These are phyloP conservation scores for Tolypocladium album DNA, from an alignment of 2,329 filamentous ascomycete genomes.

Conservation along the genomic window DNA sequence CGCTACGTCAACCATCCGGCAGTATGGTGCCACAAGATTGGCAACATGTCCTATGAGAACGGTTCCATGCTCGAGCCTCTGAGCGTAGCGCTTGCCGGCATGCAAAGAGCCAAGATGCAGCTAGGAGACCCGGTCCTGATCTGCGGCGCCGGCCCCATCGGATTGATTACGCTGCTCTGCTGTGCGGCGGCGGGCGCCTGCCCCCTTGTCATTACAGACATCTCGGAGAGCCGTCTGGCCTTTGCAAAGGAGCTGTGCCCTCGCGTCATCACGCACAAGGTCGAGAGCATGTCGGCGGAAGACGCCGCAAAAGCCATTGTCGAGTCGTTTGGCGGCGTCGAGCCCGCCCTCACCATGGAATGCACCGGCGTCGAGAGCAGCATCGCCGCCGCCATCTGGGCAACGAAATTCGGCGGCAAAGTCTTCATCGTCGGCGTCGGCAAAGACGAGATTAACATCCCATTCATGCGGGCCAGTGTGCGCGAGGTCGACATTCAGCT, in stretches of 20 bases:
- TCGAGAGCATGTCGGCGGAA: slow-evolving; percentile 56
- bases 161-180: slow-evolving; percentile 79
- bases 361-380: slow-evolving; percentile 92
- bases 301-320: slow-evolving; percentile 61
- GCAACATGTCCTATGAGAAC: slow-evolving; percentile 82
- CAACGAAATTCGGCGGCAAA: slow-evolving; percentile 88
- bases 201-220: slow-evolving; percentile 89
- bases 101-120: slow-evolving; percentile 70
- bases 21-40: slow-evolving; percentile 93
- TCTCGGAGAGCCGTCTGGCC: slow-evolving; percentile 71
- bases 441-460: slow-evolving; percentile 89
- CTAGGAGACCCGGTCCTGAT: slow-evolving; percentile 83
- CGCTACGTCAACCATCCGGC: slow-evolving; percentile 94
- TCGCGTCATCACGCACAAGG: slow-evolving; percentile 69
- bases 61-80: slow-evolving; percentile 86
- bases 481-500: slow-evolving; percentile 92
- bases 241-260: slow-evolving; percentile 82
- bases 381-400: slow-evolving; percentile 77
- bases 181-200: slow-evolving; percentile 77
- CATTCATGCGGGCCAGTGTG: slow-evolving; percentile 87
- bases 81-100: slow-evolving; percentile 76
- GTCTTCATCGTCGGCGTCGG: slow-evolving; percentile 96
- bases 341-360: slow-evolving; percentile 75
- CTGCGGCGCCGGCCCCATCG: slow-evolving; percentile 90
- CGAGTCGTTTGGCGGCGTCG: slow-evolving; percentile 60